Evolutionary conservation across 805 yeast genomes (phyloP), one percentile per base, ranked within the genome.

Genomic region (Torulaspora delbrueckii): DNA sequence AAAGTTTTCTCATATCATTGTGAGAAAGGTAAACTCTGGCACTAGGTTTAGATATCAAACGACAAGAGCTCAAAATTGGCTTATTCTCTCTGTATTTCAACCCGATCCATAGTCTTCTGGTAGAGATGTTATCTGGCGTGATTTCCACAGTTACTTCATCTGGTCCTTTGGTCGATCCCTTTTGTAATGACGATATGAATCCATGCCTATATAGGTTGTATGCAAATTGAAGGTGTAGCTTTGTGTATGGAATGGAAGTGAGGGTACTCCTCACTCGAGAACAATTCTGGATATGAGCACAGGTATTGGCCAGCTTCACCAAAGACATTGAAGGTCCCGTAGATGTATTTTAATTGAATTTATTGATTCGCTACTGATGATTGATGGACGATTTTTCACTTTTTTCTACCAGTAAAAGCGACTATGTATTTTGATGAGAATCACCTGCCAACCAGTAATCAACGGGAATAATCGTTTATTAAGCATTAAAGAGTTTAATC

Each of bases 241-340:
- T 81, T 10, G 90, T 78, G 71, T 82, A 85, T 22, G 96, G 96
- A 14, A 93, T 76, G 14, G 88, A 77, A 0, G 97, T 87, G 48
- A 83, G 65, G 8, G 91, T 76, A 36, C 81, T 69, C 59, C 79
- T 79, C 40, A 86, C 91, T 64, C 84, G 77, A 12, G 86, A 76
- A 56, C 91, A 87, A 68, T 93, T 93, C 66, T 88, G 95, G 51
- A 93, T 64, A 62, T 91, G 98, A 18, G 95, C 81, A 62, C 96
- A 86, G 35, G 85, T 74, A 69, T 88, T 78, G 10, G 91, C 93
- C 51, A 93, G 75, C 54, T 82, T 84, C 40, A 85, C 95, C 44
- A 90, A 74, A 26, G 96, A 89, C 96, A 91, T 89, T 45, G 26
- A 24, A 14, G 24, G 30, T 9, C 14, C 14, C 5, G 22, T 23